Evolutionary conservation across 352 stramenopile species (phyloP).

Genomic region (Phytophthora nicotianae): DNA sequence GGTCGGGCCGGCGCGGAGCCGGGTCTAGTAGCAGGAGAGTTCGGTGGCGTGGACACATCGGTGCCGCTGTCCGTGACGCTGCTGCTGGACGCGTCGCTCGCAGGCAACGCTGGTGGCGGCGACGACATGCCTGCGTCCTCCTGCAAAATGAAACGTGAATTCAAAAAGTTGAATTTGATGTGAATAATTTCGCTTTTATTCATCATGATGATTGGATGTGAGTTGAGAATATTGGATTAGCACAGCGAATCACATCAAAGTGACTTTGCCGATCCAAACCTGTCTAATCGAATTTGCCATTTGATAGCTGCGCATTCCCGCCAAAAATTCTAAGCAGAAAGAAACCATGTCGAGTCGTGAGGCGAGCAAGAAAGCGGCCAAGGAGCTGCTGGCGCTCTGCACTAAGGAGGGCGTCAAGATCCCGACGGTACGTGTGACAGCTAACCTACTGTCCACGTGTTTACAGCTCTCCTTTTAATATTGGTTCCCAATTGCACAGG

Average conservation of each 20-base stretch:
- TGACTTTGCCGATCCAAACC: too few species aligned
- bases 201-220: slow-evolving; percentile 2
- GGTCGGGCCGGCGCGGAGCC: neutral
- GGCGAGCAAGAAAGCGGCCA: slow-evolving; percentile 58
- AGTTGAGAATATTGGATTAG: neutral
- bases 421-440: slow-evolving; percentile 52
- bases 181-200: neutral
- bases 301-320: too few species aligned
- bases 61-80: slow-evolving; percentile 42
- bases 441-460: neutral
- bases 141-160: neutral
- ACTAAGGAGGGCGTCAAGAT: slow-evolving; percentile 78
- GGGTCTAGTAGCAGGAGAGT: slow-evolving; percentile 32
- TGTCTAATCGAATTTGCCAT: too few species aligned
- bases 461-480: neutral
- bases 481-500: slow-evolving; percentile 25
- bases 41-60: slow-evolving; percentile 31
- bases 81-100: slow-evolving; percentile 35
- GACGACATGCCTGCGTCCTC: slow-evolving; percentile 22
- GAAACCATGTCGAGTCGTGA: slow-evolving; percentile 36
- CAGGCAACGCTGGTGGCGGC: slow-evolving; percentile 5
- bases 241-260: slow-evolving; percentile 1
- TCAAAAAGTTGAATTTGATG: slow-evolving; percentile 18
- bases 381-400: slow-evolving; percentile 84
- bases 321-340: slow-evolving; percentile 2